phyloP scores from a whole-genome alignment of 2,329 filamentous ascomycete species.

The Rhytidhysteron rufulum region DNA sequence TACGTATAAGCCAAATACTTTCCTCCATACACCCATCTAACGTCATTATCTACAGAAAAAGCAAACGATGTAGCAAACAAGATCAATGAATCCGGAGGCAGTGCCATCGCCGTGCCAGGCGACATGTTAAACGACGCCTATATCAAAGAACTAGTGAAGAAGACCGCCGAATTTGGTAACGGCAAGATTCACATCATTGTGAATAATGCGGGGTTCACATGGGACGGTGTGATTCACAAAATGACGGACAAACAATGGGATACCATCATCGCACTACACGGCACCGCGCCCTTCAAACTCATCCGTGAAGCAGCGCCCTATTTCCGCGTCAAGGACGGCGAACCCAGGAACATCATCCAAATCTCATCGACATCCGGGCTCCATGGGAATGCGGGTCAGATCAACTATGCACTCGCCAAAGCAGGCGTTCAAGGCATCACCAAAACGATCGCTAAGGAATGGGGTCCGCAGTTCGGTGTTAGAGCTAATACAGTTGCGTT shows the following conservation, averaged over 20 bases:
- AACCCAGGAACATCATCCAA: conserved; percentile 75
- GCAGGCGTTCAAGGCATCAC: conserved; percentile 78
- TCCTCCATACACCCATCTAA: too few species aligned
- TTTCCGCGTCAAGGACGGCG: conserved; percentile 82
- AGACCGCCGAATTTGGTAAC: conserved; percentile 72
- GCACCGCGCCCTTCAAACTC: conserved; percentile 80
- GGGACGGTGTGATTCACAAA: conserved; percentile 91
- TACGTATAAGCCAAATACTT: too few species aligned
- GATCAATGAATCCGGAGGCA: conserved; percentile 65
- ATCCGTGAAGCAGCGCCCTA: conserved; percentile 75
- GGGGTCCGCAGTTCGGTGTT: conserved; percentile 80
- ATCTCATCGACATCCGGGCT: conserved; percentile 78
- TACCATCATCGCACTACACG: conserved; percentile 78
- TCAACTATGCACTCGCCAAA: conserved; percentile 84
- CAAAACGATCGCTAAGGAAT: conserved; percentile 88
- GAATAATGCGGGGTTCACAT: conserved; percentile 89
- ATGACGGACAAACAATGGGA: conserved; percentile 91
- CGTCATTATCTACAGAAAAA: conserved; percentile 56
- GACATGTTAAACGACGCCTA: conserved; percentile 72
- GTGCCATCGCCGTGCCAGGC: conserved; percentile 69
- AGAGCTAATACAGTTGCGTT: conserved; percentile 81
- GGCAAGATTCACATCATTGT: conserved; percentile 90
- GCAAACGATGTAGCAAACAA: conserved; percentile 61
- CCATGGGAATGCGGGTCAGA: conserved; percentile 86
- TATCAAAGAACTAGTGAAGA: conserved; percentile 66